Percentiles rank a stretch among this genome's conserved stretches.
phyloP scores from a whole-genome alignment of 306 rosid genomes.

The Cucumis hystrix region DNA sequence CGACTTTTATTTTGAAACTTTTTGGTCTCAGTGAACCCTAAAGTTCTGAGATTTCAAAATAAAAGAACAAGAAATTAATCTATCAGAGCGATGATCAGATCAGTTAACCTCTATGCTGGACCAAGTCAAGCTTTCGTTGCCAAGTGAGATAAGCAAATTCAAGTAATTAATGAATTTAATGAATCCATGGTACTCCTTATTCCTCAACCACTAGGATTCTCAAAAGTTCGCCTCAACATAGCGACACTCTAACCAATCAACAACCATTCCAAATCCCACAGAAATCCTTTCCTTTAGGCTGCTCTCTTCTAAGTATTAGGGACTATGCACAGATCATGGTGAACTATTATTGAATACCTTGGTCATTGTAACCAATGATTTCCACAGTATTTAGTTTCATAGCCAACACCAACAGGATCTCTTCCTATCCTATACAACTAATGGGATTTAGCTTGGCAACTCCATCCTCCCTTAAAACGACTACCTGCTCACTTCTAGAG shows the following conservation, averaged over 20 bases:
- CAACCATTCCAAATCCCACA: neutral
- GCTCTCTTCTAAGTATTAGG: neutral
- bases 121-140: neutral
- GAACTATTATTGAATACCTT: neutral
- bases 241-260: neutral
- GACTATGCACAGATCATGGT: neutral
- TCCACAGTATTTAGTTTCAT: neutral
- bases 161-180: neutral
- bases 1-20: neutral
- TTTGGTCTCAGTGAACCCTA: neutral
- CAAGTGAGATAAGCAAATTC: neutral
- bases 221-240: neutral
- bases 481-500: neutral
- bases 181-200: neutral
- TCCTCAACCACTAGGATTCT: neutral
- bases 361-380: neutral
- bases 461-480: neutral
- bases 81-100: neutral
- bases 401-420: neutral
- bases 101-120: neutral
- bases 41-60: neutral
- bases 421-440: neutral
- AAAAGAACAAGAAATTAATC: neutral
- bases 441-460: neutral
- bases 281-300: neutral